A percentile compares a stretch with the other conserved stretches of the same genome.
phyloP scores from a whole-genome alignment of 306 rosid genomes.

The Dicorynia guianensis region DNA sequence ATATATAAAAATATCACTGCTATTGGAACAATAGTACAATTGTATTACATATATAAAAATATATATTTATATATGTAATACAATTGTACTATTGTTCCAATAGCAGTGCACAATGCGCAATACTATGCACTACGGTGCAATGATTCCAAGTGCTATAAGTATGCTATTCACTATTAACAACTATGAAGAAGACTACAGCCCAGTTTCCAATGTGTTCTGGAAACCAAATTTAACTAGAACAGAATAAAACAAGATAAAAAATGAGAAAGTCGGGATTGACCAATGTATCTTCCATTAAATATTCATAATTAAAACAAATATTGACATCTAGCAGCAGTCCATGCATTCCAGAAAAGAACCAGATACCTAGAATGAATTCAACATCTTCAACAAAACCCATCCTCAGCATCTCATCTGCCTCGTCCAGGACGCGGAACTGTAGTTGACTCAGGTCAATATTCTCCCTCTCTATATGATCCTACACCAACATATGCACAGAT shows the following conservation, averaged over 20 bases:
- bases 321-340: not conserved
- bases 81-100: no score
- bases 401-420: constrained; percentile 93
- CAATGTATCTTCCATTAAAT: not conserved
- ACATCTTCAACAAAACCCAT: constrained; percentile 95
- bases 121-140: no score
- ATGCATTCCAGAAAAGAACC: not conserved
- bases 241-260: not conserved
- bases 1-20: no score
- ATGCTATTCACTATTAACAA: no score
- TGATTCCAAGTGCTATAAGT: no score
- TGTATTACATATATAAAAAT: no score
- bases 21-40: no score
- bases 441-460: constrained; percentile 74
- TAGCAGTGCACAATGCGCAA: no score
- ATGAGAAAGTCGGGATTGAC: not conserved
- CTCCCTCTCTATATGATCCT: constrained; percentile 88
- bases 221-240: not conserved
- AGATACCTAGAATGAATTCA: constrained; percentile 84
- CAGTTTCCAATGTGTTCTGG: constrained; percentile 8
- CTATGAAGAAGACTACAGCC: not conserved
- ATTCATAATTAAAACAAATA: not conserved
- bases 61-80: no score
- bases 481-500: constrained; percentile 35
- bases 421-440: constrained; percentile 89